Evolutionary conservation across 202 grass and related monocot species (phyloP), one percentile per base, ranked within the genome.

Genomic region (Musa balbisiana): DNA sequence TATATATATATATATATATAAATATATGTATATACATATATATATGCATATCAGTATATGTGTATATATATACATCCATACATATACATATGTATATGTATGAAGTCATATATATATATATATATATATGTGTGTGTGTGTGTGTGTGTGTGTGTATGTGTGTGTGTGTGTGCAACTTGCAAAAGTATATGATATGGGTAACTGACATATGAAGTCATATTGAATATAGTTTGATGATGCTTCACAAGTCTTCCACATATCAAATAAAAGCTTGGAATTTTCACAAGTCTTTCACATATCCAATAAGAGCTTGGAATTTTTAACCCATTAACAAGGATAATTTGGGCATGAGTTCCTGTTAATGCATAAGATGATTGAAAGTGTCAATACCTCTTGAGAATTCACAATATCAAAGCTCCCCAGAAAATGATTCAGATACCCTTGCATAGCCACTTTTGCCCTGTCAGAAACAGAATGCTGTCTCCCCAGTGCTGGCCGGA

Each of bases 391-490:
- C 90, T 97, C 94, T 58, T 51, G 81, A 84, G 94, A 97, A 62
- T 97, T 97, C 11, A 97, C 90, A 70, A 97, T 97, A 86, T 93
- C 88, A 81, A 97, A 86, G 85, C 93, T 93, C 50, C 88, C 94
- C 33, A 97, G 84, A 72, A 97, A 97, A 85, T 93, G 90, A 79
- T 93, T 93, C 64, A 97, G 81, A 85, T 97, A 97, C 76, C 87
- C 93, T 85, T 93, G 90, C 93, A 97, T 93, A 77, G 93, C 93
- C 60, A 91, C 80, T 85, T 91, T 91, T 77, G 83, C 90, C 82
- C 88, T 82, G 78, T 93, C 93, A 59, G 93, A 93, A 84, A 97
- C 81, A 14, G 90, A 97, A 59, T 97, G 91, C 66, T 97, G 93
- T 49, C 88, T 89, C 64, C 90, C 93, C 76, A 97, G 67, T 83